Percentiles rank a stretch among this genome's conserved stretches.
Evolutionary conservation across 139 green algal genomes (phyloP).

Genomic region (Auxenochlorella pyrenoidosa): DNA sequence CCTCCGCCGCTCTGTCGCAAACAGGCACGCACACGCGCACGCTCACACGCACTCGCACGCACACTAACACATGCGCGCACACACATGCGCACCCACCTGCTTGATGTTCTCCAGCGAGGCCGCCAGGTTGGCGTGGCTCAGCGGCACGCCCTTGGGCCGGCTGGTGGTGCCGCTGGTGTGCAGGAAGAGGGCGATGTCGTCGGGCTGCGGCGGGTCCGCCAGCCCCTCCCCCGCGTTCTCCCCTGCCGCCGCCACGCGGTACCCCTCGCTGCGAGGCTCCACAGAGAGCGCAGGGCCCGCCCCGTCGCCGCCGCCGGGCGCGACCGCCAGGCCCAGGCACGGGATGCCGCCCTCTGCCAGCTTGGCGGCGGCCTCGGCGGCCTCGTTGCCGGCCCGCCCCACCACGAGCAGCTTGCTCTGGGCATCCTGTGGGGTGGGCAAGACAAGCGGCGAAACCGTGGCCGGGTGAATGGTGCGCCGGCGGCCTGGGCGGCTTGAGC

Average conservation of each 20-base stretch:
- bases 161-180: slow-evolving; percentile 90
- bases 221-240: background rate
- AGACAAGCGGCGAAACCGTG: too few species aligned
- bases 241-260: background rate
- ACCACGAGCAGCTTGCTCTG: slow-evolving; percentile 71
- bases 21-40: too few species aligned
- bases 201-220: slow-evolving; percentile 40
- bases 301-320: background rate
- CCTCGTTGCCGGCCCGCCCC: slow-evolving; percentile 33
- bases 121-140: slow-evolving; percentile 83
- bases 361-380: slow-evolving; percentile 15
- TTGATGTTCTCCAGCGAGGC: slow-evolving; percentile 80
- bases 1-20: too few species aligned
- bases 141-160: slow-evolving; percentile 86
- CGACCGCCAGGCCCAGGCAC: slow-evolving; percentile 5
- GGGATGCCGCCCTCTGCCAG: background rate
- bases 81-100: too few species aligned
- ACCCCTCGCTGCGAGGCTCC: background rate
- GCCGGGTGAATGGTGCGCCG: too few species aligned
- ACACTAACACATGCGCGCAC: background rate
- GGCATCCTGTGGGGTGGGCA: slow-evolving; percentile 44
- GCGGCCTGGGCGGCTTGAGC: too few species aligned
- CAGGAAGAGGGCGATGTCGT: slow-evolving; percentile 83
- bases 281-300: background rate
- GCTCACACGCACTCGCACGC: background rate